Evolutionary conservation across 345 rosid genomes (phyloP).

Genomic region (Citrus unshiu): DNA sequence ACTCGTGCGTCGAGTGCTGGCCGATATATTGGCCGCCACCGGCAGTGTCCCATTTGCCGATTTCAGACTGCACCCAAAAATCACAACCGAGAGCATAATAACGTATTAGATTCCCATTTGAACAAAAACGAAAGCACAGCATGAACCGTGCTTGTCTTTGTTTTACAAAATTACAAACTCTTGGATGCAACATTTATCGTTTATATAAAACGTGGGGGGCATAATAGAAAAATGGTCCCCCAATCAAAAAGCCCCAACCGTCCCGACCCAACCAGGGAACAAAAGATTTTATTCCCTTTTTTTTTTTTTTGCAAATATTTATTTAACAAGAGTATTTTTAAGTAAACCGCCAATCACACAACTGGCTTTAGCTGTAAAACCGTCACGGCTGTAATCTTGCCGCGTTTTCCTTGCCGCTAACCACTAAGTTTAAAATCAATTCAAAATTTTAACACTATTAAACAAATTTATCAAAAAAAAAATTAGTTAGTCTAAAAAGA

Average conservation of each 20-base stretch:
- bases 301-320: not conserved
- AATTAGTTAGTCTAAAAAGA: not conserved
- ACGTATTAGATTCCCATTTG: too few species aligned
- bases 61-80: conserved; percentile 32
- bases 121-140: too few species aligned
- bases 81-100: not conserved
- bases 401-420: not conserved
- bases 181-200: too few species aligned
- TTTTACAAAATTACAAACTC: too few species aligned
- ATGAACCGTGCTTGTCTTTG: too few species aligned
- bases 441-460: not conserved
- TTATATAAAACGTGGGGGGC: not conserved
- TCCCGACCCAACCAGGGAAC: not conserved
- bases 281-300: not conserved
- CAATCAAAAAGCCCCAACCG: not conserved
- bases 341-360: not conserved
- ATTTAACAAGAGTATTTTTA: not conserved
- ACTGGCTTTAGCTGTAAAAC: not conserved
- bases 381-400: not conserved
- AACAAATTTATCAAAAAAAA: not conserved
- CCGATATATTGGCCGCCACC: conserved; percentile 16
- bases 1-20: conserved; percentile 1
- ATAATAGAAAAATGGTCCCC: not conserved
- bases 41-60: conserved; percentile 21
- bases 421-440: not conserved